Evolutionary conservation across 2,329 filamentous ascomycete species (phyloP).

Genomic region (Arthroderma sp.): DNA sequence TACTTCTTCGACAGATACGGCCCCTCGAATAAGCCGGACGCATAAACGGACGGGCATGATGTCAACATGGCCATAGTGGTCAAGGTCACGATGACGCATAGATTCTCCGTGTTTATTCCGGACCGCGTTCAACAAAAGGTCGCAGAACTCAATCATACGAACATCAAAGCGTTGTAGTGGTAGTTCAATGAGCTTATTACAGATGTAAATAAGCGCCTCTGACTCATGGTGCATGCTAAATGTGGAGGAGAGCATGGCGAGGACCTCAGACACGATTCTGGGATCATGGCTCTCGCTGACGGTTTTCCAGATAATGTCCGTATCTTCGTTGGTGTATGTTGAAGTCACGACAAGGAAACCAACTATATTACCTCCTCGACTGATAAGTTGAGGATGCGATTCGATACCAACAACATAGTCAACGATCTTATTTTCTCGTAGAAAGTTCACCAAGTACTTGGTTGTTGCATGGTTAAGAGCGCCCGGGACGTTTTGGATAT

Average conservation of each 20-base stretch:
- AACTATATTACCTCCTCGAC: conserved; percentile 68
- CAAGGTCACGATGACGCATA: conserved; percentile 17
- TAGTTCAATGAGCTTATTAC: conserved; percentile 55
- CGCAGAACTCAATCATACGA: conserved; percentile 51
- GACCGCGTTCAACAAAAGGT: conserved; percentile 42
- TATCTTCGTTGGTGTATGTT: conserved; percentile 58
- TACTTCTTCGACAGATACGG: conserved; percentile 45
- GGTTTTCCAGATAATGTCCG: conserved; percentile 73
- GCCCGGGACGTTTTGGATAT: conserved; percentile 37
- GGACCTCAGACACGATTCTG: conserved; percentile 67
- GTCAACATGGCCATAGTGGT: conserved; percentile 23
- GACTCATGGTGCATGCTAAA: conserved; percentile 35
- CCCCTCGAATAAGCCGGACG: conserved; percentile 60
- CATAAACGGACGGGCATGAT: conserved; percentile 43
- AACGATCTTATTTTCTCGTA: conserved; percentile 59
- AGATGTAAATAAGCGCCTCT: conserved; percentile 51
- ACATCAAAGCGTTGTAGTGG: conserved; percentile 52
- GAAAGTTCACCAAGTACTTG: conserved; percentile 55
- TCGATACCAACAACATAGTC: conserved; percentile 82
- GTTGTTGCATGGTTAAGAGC: conserved; percentile 44
- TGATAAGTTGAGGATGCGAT: conserved; percentile 82
- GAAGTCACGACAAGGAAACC: conserved; percentile 73
- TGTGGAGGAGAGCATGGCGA: conserved; percentile 50
- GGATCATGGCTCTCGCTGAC: conserved; percentile 72
- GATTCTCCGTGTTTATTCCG: conserved; percentile 33